Evolutionary conservation across 2,329 filamentous ascomycete species (phyloP), one percentile per base, ranked within the genome.

Genomic region (Xylariaceae sp.): DNA sequence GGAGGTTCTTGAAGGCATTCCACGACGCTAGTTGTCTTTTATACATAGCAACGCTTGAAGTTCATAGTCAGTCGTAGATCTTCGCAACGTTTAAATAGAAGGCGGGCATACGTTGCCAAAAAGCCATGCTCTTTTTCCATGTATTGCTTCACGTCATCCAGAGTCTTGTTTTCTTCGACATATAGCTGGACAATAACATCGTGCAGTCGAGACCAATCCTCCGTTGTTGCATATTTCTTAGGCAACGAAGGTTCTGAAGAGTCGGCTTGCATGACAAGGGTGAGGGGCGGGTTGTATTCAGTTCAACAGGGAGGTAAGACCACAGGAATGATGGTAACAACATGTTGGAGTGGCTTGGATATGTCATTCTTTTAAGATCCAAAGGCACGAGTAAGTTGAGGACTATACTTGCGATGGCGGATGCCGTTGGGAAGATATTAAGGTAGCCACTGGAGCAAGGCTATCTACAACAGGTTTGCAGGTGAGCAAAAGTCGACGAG

Each of bases 1-100:
- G 55, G 29, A 61, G 51, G 25, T 62, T 62, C 46, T 61, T 62
- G 42, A 58, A 61, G 12, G 59, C 58, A 37, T 55, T 57, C 59
- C 59, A 62, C 17, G 52, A 43, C 4, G 58, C 54, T 12, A 62
- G 54, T 43, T 58, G 59, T 49, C 59, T 61, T 44, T 62, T 61
- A 34, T 61, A 62, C 56, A 59, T 59, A 10, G 59, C 45, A 37
- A 59, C 47, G 17, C 59, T 61, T 40, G 27, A 20, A 34, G 3
- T 22, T 25, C 43, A 55, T 48, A 56, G 52, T 45, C 27, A 47
- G 16, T 32, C 12, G 27, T 32, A 16, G 22, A 20, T 17, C 37
- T 14, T 22, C 19, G 39, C 19, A 20, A 14, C 32, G 3, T 12
- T 21, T 7, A 17, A 4, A n/a, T 16, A 23, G 7, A 25, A 38